A percentile compares a stretch with the other conserved stretches of the same genome.
phyloP scores from a whole-genome alignment of 2,329 filamentous ascomycete genomes.

The Phaeosphaeriaceae sp. region DNA sequence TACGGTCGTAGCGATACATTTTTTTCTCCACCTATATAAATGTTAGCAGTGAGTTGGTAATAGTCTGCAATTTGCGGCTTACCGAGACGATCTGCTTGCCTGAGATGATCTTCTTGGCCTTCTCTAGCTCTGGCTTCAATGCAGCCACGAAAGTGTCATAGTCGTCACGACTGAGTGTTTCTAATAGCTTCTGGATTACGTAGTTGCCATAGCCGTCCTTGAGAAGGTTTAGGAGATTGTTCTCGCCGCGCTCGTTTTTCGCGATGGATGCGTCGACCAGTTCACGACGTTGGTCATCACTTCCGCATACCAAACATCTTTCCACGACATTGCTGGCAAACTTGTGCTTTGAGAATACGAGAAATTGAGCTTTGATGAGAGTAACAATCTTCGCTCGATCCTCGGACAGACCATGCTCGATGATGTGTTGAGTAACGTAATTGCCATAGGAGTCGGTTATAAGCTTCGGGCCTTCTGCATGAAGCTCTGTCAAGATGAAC shows the following conservation, averaged over 20 bases:
- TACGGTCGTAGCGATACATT: slow-evolving; percentile 52
- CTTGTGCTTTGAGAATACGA: slow-evolving; percentile 89
- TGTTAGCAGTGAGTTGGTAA: slow-evolving; percentile 8
- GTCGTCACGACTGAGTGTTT: slow-evolving; percentile 50
- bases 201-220: slow-evolving; percentile 95
- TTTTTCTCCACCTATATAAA: slow-evolving; percentile 53
- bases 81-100: slow-evolving; percentile 54
- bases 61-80: slow-evolving; percentile 14
- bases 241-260: slow-evolving; percentile 68
- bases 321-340: slow-evolving; percentile 98
- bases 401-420: slow-evolving; percentile 74
- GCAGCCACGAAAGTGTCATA: slow-evolving; percentile 50
- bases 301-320: slow-evolving; percentile 80
- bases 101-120: slow-evolving; percentile 49
- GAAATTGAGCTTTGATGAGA: slow-evolving; percentile 73
- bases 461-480: slow-evolving; percentile 71
- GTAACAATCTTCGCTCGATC: slow-evolving; percentile 76
- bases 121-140: slow-evolving; percentile 54
- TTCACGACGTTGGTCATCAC: slow-evolving; percentile 69
- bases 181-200: slow-evolving; percentile 87
- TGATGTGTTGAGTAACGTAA: slow-evolving; percentile 93
- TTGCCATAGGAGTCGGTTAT: slow-evolving; percentile 92
- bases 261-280: slow-evolving; percentile 62
- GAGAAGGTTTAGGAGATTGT: slow-evolving; percentile 77
- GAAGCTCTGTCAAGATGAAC: slow-evolving; percentile 78